phyloP scores from a whole-genome alignment of 2,329 filamentous ascomycete genomes.

The Fusarium odoratissimum region DNA sequence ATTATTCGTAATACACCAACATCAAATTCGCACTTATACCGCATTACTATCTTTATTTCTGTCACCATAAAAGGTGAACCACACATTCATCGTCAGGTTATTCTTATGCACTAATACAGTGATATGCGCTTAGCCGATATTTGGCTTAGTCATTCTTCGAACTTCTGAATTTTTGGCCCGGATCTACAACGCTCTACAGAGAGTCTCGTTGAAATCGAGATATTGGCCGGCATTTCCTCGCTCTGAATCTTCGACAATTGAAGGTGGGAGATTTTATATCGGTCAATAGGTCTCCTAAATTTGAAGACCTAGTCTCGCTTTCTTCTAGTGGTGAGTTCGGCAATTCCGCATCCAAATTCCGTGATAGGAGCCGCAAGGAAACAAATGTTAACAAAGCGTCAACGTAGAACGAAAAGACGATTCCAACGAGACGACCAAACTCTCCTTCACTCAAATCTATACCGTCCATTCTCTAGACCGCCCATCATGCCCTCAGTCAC shows the following conservation, averaged over 20 bases:
- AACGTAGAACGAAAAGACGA: conserved; percentile 7
- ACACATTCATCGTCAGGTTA: background rate
- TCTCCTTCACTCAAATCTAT: background rate
- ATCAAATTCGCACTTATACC: background rate
- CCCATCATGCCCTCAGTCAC: conserved; percentile 64
- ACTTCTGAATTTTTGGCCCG: conserved; percentile 42
- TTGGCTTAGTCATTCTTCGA: conserved; percentile 36
- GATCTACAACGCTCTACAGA: conserved; percentile 13
- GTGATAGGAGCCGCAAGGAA: conserved; percentile 1
- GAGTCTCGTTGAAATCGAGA: conserved; percentile 20
- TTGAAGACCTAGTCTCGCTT: background rate
- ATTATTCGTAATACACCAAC: background rate
- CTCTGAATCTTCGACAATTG: conserved; percentile 10
- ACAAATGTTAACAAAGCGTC: conserved; percentile 8
- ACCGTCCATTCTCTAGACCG: background rate
- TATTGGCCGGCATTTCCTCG: conserved; percentile 23
- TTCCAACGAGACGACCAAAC: background rate
- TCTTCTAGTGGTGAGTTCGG: conserved; percentile 27
- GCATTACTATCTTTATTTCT: background rate
- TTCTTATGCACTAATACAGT: conserved; percentile 19
- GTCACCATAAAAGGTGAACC: background rate
- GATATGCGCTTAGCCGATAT: conserved; percentile 14
- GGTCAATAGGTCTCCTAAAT: background rate
- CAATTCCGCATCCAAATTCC: background rate
- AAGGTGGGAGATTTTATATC: conserved; percentile 2